A percentile compares a stretch with the other conserved stretches of the same genome.
Conservation (phyloP, 257 asterid genomes). For the Solanum pinnatisectum region DNA sequence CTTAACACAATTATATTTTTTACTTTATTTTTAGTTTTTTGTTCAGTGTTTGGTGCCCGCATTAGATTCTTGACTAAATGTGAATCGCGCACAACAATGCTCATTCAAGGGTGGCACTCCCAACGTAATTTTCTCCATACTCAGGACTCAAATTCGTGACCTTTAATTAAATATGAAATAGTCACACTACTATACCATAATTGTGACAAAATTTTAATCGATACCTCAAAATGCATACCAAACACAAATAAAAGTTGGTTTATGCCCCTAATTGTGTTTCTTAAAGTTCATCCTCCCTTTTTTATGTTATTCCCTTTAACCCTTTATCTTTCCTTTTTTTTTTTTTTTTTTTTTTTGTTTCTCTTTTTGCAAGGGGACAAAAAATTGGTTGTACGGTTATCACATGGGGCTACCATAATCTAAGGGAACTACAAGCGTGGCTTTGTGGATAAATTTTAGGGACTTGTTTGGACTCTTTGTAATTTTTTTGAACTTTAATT, state of each 20-base stretch:
- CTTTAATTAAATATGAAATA: too few species aligned
- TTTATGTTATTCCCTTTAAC: not conserved
- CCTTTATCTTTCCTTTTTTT: not conserved
- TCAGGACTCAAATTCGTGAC: fast-evolving
- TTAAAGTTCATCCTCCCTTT: not conserved
- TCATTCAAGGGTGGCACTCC: too few species aligned
- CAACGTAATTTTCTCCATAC: too few species aligned
- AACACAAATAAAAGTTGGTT: not conserved
- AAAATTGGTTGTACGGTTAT: slow-evolving; percentile 21
- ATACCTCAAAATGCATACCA: not conserved
- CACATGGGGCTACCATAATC: slow-evolving; percentile 35
- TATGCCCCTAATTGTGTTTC: not conserved
- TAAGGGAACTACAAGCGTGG: slow-evolving; percentile 18
- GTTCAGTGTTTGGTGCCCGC: too few species aligned
- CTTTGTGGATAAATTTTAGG: slow-evolving; percentile 9
- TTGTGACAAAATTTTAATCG: too few species aligned
- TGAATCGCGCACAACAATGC: too few species aligned
- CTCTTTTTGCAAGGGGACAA: slow-evolving; percentile 10
- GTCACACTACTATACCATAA: too few species aligned
- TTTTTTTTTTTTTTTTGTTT: not conserved
- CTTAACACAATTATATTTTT: too few species aligned
- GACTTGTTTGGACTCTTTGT: slow-evolving; percentile 16
- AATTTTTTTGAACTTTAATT: not conserved
- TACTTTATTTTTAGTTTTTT: too few species aligned
- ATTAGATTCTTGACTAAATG: too few species aligned